A percentile compares a stretch with the other conserved stretches of the same genome.
Conservation (phyloP, 23 red algal species). For the Agarophyton chilense region DNA sequence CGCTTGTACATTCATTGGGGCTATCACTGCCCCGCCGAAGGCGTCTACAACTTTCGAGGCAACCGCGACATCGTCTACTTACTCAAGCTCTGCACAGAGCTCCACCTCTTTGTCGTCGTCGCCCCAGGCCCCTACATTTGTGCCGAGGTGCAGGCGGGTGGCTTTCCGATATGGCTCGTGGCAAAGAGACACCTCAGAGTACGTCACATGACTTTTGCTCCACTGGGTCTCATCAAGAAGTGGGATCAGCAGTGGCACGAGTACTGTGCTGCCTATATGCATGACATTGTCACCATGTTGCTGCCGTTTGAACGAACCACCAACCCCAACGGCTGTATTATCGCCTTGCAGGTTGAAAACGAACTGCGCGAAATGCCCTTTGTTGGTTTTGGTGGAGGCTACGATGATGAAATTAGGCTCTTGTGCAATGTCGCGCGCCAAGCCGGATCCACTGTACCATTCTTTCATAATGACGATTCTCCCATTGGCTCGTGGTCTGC, state of each 20-base stretch:
- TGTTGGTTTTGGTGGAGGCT: constrained; percentile 37
- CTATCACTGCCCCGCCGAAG: constrained; percentile 73
- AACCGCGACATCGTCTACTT: constrained; percentile 82
- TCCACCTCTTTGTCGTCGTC: constrained; percentile 84
- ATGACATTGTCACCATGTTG: constrained; percentile 63
- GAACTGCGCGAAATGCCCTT: constrained; percentile 77
- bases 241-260: constrained; percentile 83
- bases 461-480: constrained; percentile 90
- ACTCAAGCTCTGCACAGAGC: constrained; percentile 74
- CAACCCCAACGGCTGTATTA: constrained; percentile 85
- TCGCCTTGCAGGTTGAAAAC: constrained; percentile 94
- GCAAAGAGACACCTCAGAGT: constrained; percentile 82
- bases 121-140: constrained; percentile 95
- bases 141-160: constrained; percentile 89
- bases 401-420: constrained; percentile 82
- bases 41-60: constrained; percentile 78
- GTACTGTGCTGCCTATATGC: constrained; percentile 68
- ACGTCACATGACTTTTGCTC: constrained; percentile 69
- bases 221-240: constrained; percentile 73
- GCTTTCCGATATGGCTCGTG: constrained; percentile 91
- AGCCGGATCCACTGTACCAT: constrained; percentile 69
- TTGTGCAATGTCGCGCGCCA: constrained; percentile 62
- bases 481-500: constrained; percentile 87
- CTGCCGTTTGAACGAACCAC: constrained; percentile 71
- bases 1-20: constrained; percentile 96